Conservation (phyloP, 2,329 filamentous ascomycete genomes). For the Fusarium haematococcum region DNA sequence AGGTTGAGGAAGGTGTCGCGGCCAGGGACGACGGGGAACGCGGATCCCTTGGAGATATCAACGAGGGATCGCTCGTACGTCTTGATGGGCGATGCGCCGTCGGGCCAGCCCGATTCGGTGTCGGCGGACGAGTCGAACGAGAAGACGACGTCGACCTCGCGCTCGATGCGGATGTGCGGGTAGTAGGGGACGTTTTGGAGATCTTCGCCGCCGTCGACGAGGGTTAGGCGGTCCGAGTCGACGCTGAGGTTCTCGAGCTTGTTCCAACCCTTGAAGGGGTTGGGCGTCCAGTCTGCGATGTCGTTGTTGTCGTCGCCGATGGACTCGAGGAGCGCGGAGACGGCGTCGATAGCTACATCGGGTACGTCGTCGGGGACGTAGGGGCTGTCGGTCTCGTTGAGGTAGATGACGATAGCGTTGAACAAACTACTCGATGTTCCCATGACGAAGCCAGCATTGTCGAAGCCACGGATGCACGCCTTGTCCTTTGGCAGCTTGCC, state of each 20-base stretch:
- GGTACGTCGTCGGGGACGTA: slow-evolving; percentile 64
- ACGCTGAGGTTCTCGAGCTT: slow-evolving; percentile 55
- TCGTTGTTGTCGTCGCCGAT: slow-evolving; percentile 75
- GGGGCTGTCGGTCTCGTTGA: slow-evolving; percentile 61
- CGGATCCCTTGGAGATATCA: slow-evolving; percentile 62
- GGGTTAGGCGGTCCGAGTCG: slow-evolving; percentile 67
- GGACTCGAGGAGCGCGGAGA: slow-evolving; percentile 62
- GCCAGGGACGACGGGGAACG: slow-evolving; percentile 70
- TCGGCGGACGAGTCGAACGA: slow-evolving; percentile 75
- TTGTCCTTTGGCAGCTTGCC: slow-evolving; percentile 61
- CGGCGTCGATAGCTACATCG: slow-evolving; percentile 55
- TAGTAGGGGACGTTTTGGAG: slow-evolving; percentile 83
- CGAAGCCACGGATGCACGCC: slow-evolving; percentile 71
- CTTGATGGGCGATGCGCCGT: slow-evolving; percentile 68
- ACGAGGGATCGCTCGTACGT: slow-evolving; percentile 66
- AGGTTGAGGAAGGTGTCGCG: slow-evolving; percentile 67
- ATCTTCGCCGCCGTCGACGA: slow-evolving; percentile 87
- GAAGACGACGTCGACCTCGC: slow-evolving; percentile 71
- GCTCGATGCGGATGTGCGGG: slow-evolving; percentile 64
- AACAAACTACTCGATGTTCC: slow-evolving; percentile 86
- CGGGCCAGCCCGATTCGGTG: slow-evolving; percentile 67
- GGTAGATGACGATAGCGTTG: slow-evolving; percentile 77
- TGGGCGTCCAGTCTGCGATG: slow-evolving; percentile 77
- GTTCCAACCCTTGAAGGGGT: slow-evolving; percentile 69
- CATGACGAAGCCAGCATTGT: slow-evolving; percentile 84